Conservation (phyloP, 1,139 yeast species). For the Blastobotrys ciferrii region DNA sequence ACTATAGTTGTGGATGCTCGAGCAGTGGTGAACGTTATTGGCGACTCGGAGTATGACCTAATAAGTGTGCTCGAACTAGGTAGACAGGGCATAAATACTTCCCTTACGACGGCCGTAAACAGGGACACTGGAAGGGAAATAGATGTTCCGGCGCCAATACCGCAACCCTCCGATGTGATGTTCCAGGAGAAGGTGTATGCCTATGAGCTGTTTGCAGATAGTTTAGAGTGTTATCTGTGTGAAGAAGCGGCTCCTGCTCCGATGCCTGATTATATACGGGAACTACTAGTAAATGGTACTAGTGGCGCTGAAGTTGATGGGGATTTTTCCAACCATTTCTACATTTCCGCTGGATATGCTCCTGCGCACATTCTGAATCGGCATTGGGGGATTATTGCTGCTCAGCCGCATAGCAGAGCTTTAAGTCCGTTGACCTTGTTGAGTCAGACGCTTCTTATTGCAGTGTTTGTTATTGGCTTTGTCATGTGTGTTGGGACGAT, state of each 20-base stretch:
- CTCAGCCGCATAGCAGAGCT: constrained; percentile 60
- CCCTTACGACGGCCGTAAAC: not conserved
- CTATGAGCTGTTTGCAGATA: not conserved
- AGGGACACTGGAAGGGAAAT: not conserved
- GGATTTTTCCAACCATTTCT: not conserved
- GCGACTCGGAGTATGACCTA: constrained; percentile 42
- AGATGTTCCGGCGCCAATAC: not conserved
- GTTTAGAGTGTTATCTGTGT: not conserved
- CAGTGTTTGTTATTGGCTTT: constrained; percentile 75
- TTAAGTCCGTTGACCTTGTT: constrained; percentile 63
- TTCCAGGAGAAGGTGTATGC: not conserved
- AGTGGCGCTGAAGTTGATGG: constrained; percentile 5
- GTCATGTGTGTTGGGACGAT: constrained; percentile 75
- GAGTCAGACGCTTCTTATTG: constrained; percentile 70
- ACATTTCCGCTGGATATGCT: constrained; percentile 66
- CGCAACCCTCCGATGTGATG: not conserved
- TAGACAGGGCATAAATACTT: not conserved
- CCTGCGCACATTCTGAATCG: constrained; percentile 49
- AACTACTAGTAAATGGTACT: constrained; percentile 4
- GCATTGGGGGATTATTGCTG: constrained; percentile 71
- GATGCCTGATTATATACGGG: constrained; percentile 1
- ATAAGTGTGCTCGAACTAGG: constrained; percentile 25
- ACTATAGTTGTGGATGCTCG: constrained; percentile 64
- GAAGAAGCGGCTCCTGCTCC: not conserved
- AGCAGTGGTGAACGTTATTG: constrained; percentile 49